These are phyloP conservation scores for Rhynchosporium secalis DNA, from an alignment of 2,329 filamentous ascomycete species.

Conservation along the genomic window DNA sequence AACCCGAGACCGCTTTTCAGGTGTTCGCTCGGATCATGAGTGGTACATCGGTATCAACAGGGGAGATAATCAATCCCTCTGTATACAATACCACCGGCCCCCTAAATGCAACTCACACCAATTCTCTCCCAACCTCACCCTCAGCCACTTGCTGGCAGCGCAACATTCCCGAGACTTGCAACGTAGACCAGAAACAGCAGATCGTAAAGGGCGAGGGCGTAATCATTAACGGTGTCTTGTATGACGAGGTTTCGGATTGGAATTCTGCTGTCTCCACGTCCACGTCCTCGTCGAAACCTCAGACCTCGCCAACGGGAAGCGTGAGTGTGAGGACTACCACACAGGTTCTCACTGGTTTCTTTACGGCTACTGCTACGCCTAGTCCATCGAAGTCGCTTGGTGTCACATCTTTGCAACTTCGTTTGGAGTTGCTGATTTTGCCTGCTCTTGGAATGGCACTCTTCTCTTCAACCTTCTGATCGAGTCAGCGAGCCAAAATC, in stretches of 20 bases:
- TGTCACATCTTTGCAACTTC: conserved; percentile 1
- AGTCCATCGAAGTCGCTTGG: conserved; percentile 32
- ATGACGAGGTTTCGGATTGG: conserved; percentile 46
- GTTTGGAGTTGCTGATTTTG: neutral
- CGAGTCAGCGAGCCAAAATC: too few relatives aligned
- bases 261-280: conserved; percentile 29
- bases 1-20: conserved; percentile 54
- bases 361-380: conserved; percentile 39
- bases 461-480: neutral
- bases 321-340: conserved; percentile 36
- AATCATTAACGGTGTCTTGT: conserved; percentile 61
- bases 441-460: neutral
- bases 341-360: conserved; percentile 38
- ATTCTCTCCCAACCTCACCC: conserved; percentile 50
- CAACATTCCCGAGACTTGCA: conserved; percentile 55
- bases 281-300: conserved; percentile 19
- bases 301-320: conserved; percentile 14
- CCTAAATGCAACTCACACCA: conserved; percentile 56
- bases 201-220: conserved; percentile 53
- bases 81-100: conserved; percentile 59
- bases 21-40: conserved; percentile 60
- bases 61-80: conserved; percentile 52
- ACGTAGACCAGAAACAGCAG: conserved; percentile 49
- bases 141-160: conserved; percentile 62
- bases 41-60: conserved; percentile 50